These are phyloP conservation scores for Aspergillaceae sp. DNA, from an alignment of 2,329 filamentous ascomycete species.

Conservation along the genomic window DNA sequence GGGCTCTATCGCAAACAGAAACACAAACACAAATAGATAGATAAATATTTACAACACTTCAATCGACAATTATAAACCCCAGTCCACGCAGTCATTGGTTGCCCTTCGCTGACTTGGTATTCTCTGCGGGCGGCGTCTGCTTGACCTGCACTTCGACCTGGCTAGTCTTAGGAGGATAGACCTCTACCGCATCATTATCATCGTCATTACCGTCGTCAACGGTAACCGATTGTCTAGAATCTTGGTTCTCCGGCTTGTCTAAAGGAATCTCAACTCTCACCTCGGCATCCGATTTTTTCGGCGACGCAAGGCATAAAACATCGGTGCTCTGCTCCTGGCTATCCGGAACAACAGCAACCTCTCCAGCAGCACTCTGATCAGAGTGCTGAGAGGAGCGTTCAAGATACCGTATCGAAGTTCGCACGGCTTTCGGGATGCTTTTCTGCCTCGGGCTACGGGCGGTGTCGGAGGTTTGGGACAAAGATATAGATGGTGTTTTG, in stretches of 20 bases:
- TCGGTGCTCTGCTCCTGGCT: constrained; percentile 17
- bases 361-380: constrained; percentile 1
- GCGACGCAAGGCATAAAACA: neutral
- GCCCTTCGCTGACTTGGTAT: neutral
- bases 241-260: neutral
- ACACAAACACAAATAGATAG: neutral
- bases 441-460: neutral
- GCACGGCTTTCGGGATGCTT: neutral
- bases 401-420: too few species aligned
- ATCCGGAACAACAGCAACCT: constrained; percentile 21
- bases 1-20: neutral
- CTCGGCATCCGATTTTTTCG: neutral
- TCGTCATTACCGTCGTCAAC: neutral
- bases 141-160: constrained; percentile 17
- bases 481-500: neutral
- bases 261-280: neutral
- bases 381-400: neutral
- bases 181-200: neutral
- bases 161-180: neutral
- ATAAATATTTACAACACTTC: neutral
- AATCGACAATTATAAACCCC: neutral
- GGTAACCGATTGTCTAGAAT: neutral
- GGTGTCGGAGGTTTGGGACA: neutral
- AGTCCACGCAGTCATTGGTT: neutral
- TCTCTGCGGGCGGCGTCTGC: constrained; percentile 12